These are phyloP conservation scores for Teunomyces cretensis DNA, from an alignment of 805 yeast species.

Conservation along the genomic window DNA sequence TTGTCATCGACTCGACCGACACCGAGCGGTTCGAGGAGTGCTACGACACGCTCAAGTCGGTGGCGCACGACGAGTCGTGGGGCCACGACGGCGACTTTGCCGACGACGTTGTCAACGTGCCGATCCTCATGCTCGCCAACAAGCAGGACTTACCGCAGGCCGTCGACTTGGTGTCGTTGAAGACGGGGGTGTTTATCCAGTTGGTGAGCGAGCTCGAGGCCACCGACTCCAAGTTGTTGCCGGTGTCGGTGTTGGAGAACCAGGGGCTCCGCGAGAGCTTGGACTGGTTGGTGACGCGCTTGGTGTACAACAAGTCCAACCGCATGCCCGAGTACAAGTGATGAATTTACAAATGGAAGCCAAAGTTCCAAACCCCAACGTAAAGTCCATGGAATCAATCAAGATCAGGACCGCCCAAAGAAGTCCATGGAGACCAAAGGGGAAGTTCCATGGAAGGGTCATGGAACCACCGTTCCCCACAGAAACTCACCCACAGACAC, in stretches of 20 bases:
- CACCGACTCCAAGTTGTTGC: constrained; percentile 84
- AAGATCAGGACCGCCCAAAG: no score
- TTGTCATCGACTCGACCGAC: constrained; percentile 91
- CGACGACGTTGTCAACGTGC: constrained; percentile 56
- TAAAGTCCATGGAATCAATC: no score
- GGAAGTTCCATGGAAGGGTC: no score
- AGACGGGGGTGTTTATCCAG: constrained; percentile 77
- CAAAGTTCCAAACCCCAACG: no score
- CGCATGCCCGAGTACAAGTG: constrained; percentile 56
- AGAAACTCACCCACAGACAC: no score
- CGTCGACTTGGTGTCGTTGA: constrained; percentile 55
- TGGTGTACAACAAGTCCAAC: constrained; percentile 63
- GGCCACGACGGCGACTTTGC: constrained; percentile 13
- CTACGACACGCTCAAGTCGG: constrained; percentile 56
- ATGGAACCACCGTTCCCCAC: no score
- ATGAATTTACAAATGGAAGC: no score
- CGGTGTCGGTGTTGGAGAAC: constrained; percentile 81
- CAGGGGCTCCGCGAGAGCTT: constrained; percentile 85
- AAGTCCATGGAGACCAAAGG: no score
- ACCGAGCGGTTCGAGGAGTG: constrained; percentile 81
- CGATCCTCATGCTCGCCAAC: constrained; percentile 91
- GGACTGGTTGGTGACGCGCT: constrained; percentile 80
- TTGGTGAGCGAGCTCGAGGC: constrained; percentile 84
- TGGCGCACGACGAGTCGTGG: constrained; percentile 47
- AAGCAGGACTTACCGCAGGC: constrained; percentile 74